These are phyloP conservation scores for Tylopilus microsporus DNA, from an alignment of 1,284 basidiomycete species.

Conservation along the genomic window DNA sequence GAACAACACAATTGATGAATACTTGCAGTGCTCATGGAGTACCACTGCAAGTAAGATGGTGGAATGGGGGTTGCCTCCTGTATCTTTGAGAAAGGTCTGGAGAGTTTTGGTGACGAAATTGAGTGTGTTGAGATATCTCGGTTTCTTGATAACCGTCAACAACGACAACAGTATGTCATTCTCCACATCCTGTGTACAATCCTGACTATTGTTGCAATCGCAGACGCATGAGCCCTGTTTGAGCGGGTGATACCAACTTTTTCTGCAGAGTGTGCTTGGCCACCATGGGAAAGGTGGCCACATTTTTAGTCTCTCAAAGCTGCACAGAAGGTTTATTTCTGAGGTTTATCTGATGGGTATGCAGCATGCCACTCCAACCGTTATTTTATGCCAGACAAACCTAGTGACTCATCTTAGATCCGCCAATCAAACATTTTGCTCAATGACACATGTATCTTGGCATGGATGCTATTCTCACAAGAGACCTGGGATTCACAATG, in stretches of 20 bases:
- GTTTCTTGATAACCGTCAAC: constrained; percentile 91
- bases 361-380: constrained; percentile 15
- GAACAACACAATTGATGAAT: constrained; percentile 9
- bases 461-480: constrained; percentile 83
- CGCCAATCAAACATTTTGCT: constrained; percentile 87
- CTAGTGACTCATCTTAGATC: constrained; percentile 47
- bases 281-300: constrained; percentile 94
- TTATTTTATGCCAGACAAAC: not conserved
- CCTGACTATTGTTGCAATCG: constrained; percentile 1
- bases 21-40: constrained; percentile 83
- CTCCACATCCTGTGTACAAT: not conserved
- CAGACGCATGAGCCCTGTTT: constrained; percentile 93
- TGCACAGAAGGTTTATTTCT: constrained; percentile 77
- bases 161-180: constrained; percentile 81
- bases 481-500: constrained; percentile 78
- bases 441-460: constrained; percentile 85
- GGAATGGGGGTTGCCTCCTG: constrained; percentile 73
- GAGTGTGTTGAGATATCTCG: constrained; percentile 83
- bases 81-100: constrained; percentile 94
- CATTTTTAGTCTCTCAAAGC: constrained; percentile 92
- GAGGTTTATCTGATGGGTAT: constrained; percentile 88
- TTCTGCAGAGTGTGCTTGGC: constrained; percentile 72
- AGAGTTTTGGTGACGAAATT: constrained; percentile 77
- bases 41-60: constrained; percentile 84
- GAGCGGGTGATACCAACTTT: constrained; percentile 83